phyloP scores from a whole-genome alignment of 768 basidiomycete genomes.

The Lyophyllum semitale region DNA sequence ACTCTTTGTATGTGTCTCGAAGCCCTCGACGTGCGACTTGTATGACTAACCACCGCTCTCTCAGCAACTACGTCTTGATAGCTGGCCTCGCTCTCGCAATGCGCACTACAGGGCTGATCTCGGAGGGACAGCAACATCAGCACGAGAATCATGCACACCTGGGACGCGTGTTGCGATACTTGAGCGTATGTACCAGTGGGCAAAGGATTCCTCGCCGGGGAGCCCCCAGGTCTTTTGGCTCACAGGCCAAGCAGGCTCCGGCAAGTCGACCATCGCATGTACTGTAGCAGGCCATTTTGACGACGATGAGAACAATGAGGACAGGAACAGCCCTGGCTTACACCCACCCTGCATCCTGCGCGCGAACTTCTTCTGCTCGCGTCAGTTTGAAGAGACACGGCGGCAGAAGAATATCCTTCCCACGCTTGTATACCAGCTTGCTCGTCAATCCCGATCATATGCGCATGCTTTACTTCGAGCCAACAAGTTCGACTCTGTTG shows the following conservation, averaged over 20 bases:
- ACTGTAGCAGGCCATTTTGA: too few species aligned
- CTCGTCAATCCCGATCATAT: not conserved
- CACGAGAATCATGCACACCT: too few species aligned
- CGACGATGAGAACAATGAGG: slow-evolving; percentile 15
- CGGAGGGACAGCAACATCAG: too few species aligned
- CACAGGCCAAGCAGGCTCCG: too few species aligned
- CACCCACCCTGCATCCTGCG: slow-evolving; percentile 14
- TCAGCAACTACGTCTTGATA: too few species aligned
- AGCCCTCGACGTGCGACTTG: too few species aligned
- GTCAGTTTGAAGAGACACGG: slow-evolving; percentile 23
- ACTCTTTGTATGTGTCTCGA: too few species aligned
- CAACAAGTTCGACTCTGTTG: not conserved
- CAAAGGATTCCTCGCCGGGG: slow-evolving; percentile 13
- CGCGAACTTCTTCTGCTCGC: slow-evolving; percentile 30
- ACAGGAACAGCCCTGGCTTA: slow-evolving; percentile 1
- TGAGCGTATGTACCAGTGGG: slow-evolving; percentile 25
- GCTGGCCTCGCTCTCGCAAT: too few species aligned
- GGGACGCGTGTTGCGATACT: slow-evolving; percentile 26
- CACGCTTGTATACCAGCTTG: slow-evolving; percentile 13
- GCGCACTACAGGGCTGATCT: too few species aligned
- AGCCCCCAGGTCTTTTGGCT: slow-evolving; percentile 14
- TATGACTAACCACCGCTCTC: too few species aligned
- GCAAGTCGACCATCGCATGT: too few species aligned
- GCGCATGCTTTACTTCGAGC: not conserved
- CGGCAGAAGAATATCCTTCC: slow-evolving; percentile 17